A percentile compares a stretch with the other conserved stretches of the same genome.
Evolutionary conservation across 108 stramenopile genomes (phyloP).

Genomic region (Discostella stelligeroides): DNA sequence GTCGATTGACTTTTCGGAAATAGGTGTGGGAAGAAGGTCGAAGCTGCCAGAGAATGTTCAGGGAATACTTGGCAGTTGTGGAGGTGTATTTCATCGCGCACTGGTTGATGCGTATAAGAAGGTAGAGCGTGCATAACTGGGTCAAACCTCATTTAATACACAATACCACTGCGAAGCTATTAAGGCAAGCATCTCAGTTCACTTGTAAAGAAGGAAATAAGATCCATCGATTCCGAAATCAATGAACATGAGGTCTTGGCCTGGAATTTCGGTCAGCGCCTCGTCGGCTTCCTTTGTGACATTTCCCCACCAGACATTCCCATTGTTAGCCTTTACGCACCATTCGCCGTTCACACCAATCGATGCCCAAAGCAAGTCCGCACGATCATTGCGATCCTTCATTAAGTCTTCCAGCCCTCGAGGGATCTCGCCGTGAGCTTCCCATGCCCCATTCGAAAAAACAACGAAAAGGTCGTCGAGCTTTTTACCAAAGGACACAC

Average conservation of each 20-base stretch:
- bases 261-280: slow-evolving; percentile 51
- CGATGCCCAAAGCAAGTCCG: slow-evolving; percentile 66
- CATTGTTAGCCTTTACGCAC: slow-evolving; percentile 73
- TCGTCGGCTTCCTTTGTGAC: slow-evolving; percentile 63
- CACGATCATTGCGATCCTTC: slow-evolving; percentile 48
- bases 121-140: slow-evolving; percentile 25
- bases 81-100: slow-evolving; percentile 54
- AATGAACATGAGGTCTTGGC: slow-evolving; percentile 56
- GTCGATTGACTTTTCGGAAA: slow-evolving; percentile 68
- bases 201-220: slow-evolving; percentile 54
- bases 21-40: slow-evolving; percentile 42
- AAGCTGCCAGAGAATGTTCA: slow-evolving; percentile 49
- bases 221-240: slow-evolving; percentile 78
- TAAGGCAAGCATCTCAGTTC: not conserved
- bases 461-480: slow-evolving; percentile 78
- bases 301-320: slow-evolving; percentile 85
- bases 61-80: slow-evolving; percentile 59
- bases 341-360: slow-evolving; percentile 78
- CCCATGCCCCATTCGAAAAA: slow-evolving; percentile 75
- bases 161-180: too few relatives aligned
- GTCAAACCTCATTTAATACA: too few relatives aligned
- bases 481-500: slow-evolving; percentile 70
- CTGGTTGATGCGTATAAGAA: slow-evolving; percentile 52
- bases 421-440: slow-evolving; percentile 70
- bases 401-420: slow-evolving; percentile 61